phyloP scores from a whole-genome alignment of 805 yeast genomes.

The Yamadazyma insecticola region DNA sequence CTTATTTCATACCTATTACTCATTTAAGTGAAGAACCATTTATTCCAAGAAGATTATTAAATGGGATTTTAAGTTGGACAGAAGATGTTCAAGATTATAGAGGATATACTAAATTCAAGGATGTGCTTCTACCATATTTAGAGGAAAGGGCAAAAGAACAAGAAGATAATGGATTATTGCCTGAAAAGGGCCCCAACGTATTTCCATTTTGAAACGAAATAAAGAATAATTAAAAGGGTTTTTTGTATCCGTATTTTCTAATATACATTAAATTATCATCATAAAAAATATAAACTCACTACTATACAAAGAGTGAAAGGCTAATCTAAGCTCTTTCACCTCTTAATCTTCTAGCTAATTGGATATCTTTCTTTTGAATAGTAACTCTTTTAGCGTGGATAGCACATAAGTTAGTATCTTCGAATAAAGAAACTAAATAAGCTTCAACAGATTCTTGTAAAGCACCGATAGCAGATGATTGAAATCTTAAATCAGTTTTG shows the following conservation, averaged over 20 bases:
- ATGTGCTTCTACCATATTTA: conserved; percentile 52
- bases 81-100: conserved; percentile 57
- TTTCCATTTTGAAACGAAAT: conserved; percentile 47
- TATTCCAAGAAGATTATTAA: conserved; percentile 54
- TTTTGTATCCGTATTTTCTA: too few relatives aligned
- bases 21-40: conserved; percentile 56
- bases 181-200: conserved; percentile 34
- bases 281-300: conserved; percentile 15
- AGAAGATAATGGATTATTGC: conserved; percentile 37
- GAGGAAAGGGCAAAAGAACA: conserved; percentile 45
- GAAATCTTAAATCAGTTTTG: conserved; percentile 47
- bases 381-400: conserved; percentile 50
- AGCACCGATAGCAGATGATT: conserved; percentile 47
- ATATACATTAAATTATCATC: too few relatives aligned
- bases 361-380: conserved; percentile 48
- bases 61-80: conserved; percentile 58
- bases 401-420: conserved; percentile 49
- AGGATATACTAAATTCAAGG: conserved; percentile 52
- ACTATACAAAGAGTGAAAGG: conserved; percentile 11
- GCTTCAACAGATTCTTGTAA: conserved; percentile 49
- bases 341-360: conserved; percentile 49
- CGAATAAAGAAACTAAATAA: conserved; percentile 44
- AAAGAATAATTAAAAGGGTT: too few relatives aligned
- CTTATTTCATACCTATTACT: conserved; percentile 54
- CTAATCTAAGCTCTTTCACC: conserved; percentile 41